Conservation (phyloP, 2,329 filamentous ascomycete genomes). For the Coniochaeta prunicola region DNA sequence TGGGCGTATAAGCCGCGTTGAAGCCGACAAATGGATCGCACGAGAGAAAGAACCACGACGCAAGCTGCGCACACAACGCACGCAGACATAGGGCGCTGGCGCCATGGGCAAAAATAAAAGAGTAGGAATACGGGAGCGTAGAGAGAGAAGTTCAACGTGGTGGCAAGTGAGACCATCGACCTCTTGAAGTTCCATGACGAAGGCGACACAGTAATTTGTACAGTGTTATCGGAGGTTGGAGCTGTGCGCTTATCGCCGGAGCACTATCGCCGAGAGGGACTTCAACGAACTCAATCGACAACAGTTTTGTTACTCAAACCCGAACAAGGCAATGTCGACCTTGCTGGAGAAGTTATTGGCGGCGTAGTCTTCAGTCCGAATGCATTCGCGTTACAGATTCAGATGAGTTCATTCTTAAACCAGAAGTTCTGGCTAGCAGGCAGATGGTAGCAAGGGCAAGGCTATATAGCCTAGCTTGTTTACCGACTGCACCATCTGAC, state of each 20-base stretch:
- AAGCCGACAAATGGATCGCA: not conserved
- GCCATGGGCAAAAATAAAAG: not conserved
- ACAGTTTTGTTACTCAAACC: not conserved
- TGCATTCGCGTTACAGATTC: slow-evolving; percentile 24
- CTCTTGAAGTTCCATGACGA: not conserved
- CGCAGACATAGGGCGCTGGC: not conserved
- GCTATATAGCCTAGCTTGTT: not conserved
- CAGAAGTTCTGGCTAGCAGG: slow-evolving; percentile 8
- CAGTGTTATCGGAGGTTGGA: not conserved
- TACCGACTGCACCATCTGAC: slow-evolving; percentile 27
- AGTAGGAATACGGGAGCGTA: not conserved
- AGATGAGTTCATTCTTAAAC: slow-evolving; percentile 7
- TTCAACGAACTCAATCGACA: not conserved
- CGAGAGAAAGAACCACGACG: not conserved
- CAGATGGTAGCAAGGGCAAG: not conserved
- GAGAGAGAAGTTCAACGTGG: not conserved
- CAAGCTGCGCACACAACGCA: not conserved
- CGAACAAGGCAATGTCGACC: not conserved
- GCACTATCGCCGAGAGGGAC: not conserved
- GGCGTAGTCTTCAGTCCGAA: slow-evolving; percentile 23
- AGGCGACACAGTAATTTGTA: not conserved
- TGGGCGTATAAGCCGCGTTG: not conserved
- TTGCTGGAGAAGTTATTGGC: slow-evolving; percentile 14
- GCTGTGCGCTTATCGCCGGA: not conserved
- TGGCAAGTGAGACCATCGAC: not conserved